Evolutionary conservation across 352 stramenopile genomes (phyloP).

Genomic region (Phytophthora tubulina): DNA sequence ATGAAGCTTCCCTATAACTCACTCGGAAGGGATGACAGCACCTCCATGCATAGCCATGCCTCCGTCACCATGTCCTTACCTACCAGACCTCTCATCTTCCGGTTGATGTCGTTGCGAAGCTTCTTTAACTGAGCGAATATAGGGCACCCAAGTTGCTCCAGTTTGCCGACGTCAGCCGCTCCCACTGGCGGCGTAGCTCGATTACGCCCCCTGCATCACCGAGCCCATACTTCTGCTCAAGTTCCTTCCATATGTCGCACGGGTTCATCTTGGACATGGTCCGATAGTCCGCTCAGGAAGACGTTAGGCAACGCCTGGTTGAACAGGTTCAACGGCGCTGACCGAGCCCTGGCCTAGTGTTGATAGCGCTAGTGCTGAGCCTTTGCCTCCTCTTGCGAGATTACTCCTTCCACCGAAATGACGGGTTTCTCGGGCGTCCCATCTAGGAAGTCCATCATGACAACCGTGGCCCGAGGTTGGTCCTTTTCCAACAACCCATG

Average conservation of each 20-base stretch:
- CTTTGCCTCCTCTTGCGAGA: too few species aligned
- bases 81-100: background rate
- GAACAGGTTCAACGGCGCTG: background rate
- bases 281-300: background rate
- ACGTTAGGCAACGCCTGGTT: background rate
- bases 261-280: background rate
- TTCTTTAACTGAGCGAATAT: background rate
- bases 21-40: slow-evolving; percentile 14
- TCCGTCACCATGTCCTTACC: slow-evolving; percentile 20
- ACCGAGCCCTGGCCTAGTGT: background rate
- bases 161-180: background rate
- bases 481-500: too few species aligned
- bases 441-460: too few species aligned
- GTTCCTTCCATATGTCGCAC: background rate
- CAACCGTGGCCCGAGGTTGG: too few species aligned
- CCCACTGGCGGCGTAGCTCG: background rate
- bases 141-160: background rate
- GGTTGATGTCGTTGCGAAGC: background rate
- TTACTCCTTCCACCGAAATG: too few species aligned
- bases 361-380: background rate
- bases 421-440: too few species aligned
- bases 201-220: slow-evolving; percentile 1
- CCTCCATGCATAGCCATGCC: slow-evolving; percentile 18
- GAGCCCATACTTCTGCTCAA: background rate
- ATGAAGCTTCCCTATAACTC: slow-evolving; percentile 22